Conservation (phyloP, 441 rosid species). For the Arabidopsis lyrata region DNA sequence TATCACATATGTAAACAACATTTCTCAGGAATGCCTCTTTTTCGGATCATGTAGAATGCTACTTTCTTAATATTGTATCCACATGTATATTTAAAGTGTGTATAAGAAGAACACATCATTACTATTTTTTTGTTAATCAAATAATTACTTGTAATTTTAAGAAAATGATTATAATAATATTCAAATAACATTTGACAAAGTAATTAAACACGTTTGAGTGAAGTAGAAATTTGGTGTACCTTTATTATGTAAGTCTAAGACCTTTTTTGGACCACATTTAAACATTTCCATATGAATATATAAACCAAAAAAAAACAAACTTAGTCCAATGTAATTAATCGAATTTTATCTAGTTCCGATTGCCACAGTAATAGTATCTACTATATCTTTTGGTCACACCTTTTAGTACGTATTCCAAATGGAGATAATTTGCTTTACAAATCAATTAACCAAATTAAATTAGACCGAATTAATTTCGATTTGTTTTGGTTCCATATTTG, state of each 20-base stretch:
- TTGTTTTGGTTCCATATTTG: neutral
- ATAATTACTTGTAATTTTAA: neutral
- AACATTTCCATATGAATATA: neutral
- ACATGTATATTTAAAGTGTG: constrained; percentile 16
- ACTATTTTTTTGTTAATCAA: too few relatives aligned
- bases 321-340: neutral
- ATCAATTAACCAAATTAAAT: neutral
- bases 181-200: neutral
- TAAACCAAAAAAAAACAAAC: neutral
- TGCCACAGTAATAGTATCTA: neutral
- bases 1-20: too few relatives aligned
- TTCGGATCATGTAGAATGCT: constrained; percentile 13
- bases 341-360: neutral
- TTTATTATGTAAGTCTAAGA: neutral
- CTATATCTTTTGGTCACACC: neutral
- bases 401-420: neutral
- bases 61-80: constrained; percentile 20
- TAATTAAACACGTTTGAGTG: neutral
- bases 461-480: neutral
- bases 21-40: too few relatives aligned
- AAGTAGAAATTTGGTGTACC: neutral
- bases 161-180: constrained; percentile 2
- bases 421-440: neutral
- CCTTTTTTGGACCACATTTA: constrained; percentile 12
- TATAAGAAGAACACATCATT: neutral